Conservation (phyloP, 2,329 filamentous ascomycete species). For the Clarireedia homoeocarpa region DNA sequence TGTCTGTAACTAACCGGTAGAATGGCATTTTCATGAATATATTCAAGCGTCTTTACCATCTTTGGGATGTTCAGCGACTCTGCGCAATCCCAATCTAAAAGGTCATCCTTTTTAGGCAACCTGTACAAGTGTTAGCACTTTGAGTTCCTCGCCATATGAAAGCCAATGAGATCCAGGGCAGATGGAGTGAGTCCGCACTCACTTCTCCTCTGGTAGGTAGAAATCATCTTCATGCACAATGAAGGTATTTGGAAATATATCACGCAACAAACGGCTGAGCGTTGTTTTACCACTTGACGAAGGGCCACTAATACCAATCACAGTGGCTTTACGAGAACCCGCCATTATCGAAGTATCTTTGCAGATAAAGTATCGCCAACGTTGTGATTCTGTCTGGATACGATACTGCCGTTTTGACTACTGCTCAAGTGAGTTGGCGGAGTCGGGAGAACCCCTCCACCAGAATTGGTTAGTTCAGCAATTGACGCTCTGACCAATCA, state of each 20-base stretch:
- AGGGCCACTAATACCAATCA: conserved; percentile 80
- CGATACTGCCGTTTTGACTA: too few species aligned
- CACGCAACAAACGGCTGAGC: conserved; percentile 72
- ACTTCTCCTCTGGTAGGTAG: conserved; percentile 73
- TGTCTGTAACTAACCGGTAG: conserved; percentile 46
- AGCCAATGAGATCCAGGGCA: too few species aligned
- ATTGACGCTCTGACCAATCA: too few species aligned
- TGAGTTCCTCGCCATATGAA: background rate
- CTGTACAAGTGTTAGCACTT: conserved; percentile 28
- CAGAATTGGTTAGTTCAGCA: too few species aligned
- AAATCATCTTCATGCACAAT: conserved; percentile 97
- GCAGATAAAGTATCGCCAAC: background rate
- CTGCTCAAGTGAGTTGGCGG: too few species aligned
- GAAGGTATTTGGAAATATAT: conserved; percentile 70
- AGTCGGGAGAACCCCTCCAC: too few species aligned
- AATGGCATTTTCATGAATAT: conserved; percentile 62
- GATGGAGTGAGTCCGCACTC: conserved; percentile 23
- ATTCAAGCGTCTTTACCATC: conserved; percentile 57
- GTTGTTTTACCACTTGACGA: conserved; percentile 96
- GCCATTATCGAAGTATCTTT: conserved; percentile 4
- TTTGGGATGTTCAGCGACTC: conserved; percentile 65
- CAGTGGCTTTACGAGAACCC: conserved; percentile 34
- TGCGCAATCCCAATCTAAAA: conserved; percentile 89
- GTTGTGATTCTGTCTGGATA: too few species aligned
- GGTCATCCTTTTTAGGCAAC: conserved; percentile 47